phyloP scores from a whole-genome alignment of 306 rosid species.

The Rosa lucieae region DNA sequence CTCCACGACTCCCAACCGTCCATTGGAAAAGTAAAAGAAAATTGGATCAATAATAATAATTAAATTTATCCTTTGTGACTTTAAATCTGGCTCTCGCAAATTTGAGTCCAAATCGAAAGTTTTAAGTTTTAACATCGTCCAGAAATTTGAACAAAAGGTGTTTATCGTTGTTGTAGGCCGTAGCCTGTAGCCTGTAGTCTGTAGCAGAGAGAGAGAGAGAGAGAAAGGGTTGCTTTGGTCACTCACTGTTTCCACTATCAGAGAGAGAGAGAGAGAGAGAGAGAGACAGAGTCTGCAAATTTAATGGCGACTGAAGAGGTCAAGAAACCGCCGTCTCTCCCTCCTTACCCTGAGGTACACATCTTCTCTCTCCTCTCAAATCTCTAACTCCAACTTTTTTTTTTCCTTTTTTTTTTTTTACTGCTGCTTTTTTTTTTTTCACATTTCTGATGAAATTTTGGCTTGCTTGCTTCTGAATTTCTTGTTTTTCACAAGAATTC shows the following conservation, averaged over 20 bases:
- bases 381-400: neutral
- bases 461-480: neutral
- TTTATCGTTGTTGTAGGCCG: constrained; percentile 3
- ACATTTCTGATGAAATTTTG: neutral
- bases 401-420: too few relatives aligned
- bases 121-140: neutral
- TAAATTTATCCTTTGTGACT: constrained; percentile 24
- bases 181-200: neutral
- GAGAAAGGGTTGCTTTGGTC: neutral
- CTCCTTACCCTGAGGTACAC: constrained; percentile 79
- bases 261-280: neutral
- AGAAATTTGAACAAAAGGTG: constrained; percentile 22
- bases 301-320: constrained; percentile 64
- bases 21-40: constrained; percentile 20
- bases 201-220: neutral
- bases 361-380: constrained; percentile 13
- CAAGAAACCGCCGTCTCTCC: constrained; percentile 57
- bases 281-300: constrained; percentile 4
- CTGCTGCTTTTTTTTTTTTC: neutral
- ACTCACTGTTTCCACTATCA: neutral
- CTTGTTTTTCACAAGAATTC: neutral
- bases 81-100: constrained; percentile 43
- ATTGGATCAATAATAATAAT: neutral
- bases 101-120: constrained; percentile 23
- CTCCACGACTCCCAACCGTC: constrained; percentile 47